Percentiles rank a stretch among this genome's conserved stretches.
Evolutionary conservation across 2,329 filamentous ascomycete genomes (phyloP).

Genomic region (Fusarium tuaranense): DNA sequence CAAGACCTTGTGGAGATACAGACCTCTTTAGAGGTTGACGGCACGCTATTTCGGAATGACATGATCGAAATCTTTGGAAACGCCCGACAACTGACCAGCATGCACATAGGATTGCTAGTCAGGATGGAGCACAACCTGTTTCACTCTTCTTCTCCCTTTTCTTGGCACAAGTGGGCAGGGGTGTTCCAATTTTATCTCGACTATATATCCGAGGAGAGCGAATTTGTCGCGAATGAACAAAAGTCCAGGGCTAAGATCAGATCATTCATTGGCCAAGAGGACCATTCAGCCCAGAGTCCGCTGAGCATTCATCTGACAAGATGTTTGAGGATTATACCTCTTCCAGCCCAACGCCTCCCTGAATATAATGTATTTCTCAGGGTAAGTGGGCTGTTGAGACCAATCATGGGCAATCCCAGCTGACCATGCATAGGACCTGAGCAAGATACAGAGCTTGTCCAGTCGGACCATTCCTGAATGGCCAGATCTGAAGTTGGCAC

Average conservation of each 20-base stretch:
- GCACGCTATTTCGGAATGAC: background rate
- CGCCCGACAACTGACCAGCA: background rate
- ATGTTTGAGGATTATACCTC: background rate
- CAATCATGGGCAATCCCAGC: background rate
- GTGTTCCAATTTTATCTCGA: background rate
- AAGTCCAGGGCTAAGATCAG: background rate
- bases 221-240: background rate
- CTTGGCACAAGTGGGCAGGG: background rate
- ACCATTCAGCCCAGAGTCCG: background rate
- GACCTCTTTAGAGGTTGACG: background rate
- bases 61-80: constrained; percentile 1
- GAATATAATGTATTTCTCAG: background rate
- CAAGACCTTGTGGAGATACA: background rate
- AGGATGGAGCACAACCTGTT: background rate
- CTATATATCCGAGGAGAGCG: background rate
- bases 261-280: background rate
- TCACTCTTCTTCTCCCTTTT: background rate
- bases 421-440: background rate
- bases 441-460: background rate
- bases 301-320: background rate
- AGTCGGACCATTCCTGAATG: too few relatives aligned
- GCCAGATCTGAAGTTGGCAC: background rate
- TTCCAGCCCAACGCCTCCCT: background rate
- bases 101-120: background rate
- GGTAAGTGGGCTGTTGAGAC: background rate